Percentiles rank a stretch among this genome's conserved stretches.
These are phyloP conservation scores for Trichocladium antarcticum DNA, from an alignment of 495 filamentous ascomycete genomes.

Conservation along the genomic window DNA sequence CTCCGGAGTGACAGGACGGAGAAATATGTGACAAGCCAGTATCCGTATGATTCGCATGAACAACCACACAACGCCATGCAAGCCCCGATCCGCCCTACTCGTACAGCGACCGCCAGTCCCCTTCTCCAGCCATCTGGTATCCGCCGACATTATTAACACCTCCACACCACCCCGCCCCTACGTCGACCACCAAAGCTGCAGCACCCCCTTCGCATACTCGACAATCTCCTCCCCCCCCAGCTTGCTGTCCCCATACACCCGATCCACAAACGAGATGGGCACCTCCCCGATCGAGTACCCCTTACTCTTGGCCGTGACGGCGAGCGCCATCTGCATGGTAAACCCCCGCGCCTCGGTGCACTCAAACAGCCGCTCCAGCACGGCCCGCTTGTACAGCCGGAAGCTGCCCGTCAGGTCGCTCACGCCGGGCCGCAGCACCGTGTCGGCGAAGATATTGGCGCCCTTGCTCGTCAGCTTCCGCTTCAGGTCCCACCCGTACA, in stretches of 20 bases:
- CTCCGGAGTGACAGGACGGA: conserved; percentile 71
- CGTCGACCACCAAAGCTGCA: conserved; percentile 59
- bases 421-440: conserved; percentile 87
- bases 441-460: conserved; percentile 92
- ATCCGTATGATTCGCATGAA: not conserved
- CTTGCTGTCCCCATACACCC: conserved; percentile 92
- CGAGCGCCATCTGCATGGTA: conserved; percentile 94
- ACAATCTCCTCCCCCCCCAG: conserved; percentile 91
- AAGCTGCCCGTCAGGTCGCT: conserved; percentile 94
- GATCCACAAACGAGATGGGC: conserved; percentile 91
- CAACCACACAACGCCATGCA: conserved; percentile 14
- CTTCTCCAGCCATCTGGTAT: not conserved
- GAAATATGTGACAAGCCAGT: conserved; percentile 51
- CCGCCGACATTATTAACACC: not conserved
- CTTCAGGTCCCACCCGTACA: conserved; percentile 97
- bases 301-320: conserved; percentile 83
- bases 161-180: conserved; percentile 21
- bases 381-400: conserved; percentile 80
- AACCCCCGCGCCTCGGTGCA: conserved; percentile 91
- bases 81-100: conserved; percentile 1
- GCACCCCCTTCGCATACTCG: conserved; percentile 91
- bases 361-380: conserved; percentile 79
- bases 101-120: conserved; percentile 4
- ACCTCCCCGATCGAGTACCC: conserved; percentile 84
- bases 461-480: conserved; percentile 83